Percentiles rank a stretch among this genome's conserved stretches.
These are phyloP conservation scores for Chytriomyces hyalinus DNA, from an alignment of 192 early-diverging fungal genomes.

Conservation along the genomic window DNA sequence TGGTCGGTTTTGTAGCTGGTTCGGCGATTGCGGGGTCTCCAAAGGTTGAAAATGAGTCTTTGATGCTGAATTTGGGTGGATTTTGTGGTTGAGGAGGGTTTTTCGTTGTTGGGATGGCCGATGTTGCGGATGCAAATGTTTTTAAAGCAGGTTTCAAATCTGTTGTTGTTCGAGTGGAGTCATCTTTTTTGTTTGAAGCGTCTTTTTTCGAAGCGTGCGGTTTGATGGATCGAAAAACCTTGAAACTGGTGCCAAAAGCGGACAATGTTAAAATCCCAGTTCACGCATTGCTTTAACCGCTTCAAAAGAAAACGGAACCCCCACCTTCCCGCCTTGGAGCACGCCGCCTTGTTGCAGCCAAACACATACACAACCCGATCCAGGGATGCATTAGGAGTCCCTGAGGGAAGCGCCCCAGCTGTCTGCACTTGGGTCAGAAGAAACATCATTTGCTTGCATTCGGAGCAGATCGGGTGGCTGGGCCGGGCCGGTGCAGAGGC, in stretches of 20 bases:
- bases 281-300: not conserved
- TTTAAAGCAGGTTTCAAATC: not conserved
- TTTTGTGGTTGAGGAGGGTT: constrained; percentile 1
- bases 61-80: constrained; percentile 10
- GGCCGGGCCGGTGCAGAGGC: not conserved
- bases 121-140: not conserved
- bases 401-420: not conserved
- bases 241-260: constrained; percentile 6
- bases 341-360: constrained; percentile 28
- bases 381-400: constrained; percentile 8
- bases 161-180: not conserved
- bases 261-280: not conserved
- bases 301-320: not conserved
- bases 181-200: not conserved
- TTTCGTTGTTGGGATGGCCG: not conserved
- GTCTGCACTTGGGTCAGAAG: constrained; percentile 24
- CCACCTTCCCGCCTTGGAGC: constrained; percentile 19
- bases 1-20: not conserved
- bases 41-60: constrained; percentile 9
- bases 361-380: constrained; percentile 34
- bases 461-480: constrained; percentile 11
- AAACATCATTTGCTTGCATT: constrained; percentile 12
- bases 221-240: constrained; percentile 27
- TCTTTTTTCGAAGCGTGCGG: not conserved
- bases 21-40: not conserved